A percentile compares a stretch with the other conserved stretches of the same genome.
These are phyloP conservation scores for Paracorniculantispora psalliotae DNA, from an alignment of 2,329 filamentous ascomycete species.

Conservation along the genomic window DNA sequence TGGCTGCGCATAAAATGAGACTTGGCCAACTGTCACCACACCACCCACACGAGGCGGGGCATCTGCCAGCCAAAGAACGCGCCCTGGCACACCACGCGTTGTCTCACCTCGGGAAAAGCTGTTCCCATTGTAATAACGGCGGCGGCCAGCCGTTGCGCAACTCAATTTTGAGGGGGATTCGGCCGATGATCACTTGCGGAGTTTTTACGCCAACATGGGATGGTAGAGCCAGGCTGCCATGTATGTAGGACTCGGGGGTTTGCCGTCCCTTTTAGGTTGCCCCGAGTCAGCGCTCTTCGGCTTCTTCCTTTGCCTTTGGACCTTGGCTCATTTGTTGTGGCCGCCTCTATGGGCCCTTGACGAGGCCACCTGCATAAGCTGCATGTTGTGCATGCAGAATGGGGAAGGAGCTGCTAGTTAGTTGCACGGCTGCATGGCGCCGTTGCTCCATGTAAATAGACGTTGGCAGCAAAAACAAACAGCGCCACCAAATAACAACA, in stretches of 20 bases:
- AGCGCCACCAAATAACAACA: constrained; percentile 11
- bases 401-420: constrained; percentile 8
- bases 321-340: too few species aligned
- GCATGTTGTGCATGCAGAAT: not conserved
- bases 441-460: constrained; percentile 12
- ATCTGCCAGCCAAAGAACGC: constrained; percentile 7
- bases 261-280: not conserved
- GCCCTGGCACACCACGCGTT: not conserved
- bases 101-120: not conserved
- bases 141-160: not conserved
- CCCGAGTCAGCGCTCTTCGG: not conserved
- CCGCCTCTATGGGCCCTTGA: not conserved
- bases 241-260: too few species aligned
- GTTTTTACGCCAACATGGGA: too few species aligned
- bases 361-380: not conserved
- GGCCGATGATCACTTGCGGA: not conserved
- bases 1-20: constrained; percentile 1
- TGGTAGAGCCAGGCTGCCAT: too few species aligned
- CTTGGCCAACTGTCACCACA: not conserved
- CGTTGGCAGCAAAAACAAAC: not conserved
- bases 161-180: not conserved
- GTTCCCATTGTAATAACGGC: not conserved
- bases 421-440: not conserved
- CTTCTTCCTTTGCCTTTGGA: too few species aligned
- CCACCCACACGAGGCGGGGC: not conserved